Evolutionary conservation across 441 rosid genomes (phyloP).

Genomic region (Syzygium syzygioides): DNA sequence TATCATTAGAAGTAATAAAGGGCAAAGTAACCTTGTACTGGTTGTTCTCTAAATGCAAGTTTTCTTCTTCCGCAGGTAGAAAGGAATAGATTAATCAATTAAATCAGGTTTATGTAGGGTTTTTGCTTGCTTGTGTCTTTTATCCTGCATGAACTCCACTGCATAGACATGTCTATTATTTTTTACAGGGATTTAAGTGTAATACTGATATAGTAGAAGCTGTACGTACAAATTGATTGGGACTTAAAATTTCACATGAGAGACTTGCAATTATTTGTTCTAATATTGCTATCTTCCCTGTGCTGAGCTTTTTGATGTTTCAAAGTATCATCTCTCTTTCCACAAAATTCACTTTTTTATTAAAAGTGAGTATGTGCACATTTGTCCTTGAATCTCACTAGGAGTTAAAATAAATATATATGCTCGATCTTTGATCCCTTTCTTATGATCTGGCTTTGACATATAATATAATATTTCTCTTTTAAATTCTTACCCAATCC

Average conservation of each 20-base stretch:
- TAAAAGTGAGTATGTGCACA: background rate
- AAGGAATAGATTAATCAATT: background rate
- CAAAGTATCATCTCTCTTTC: background rate
- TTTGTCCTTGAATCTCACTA: background rate
- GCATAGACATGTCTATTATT: background rate
- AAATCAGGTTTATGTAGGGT: background rate
- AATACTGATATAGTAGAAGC: background rate
- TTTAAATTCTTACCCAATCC: slow-evolving; percentile 11
- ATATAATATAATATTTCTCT: background rate
- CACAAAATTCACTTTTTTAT: background rate
- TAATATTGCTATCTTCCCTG: background rate
- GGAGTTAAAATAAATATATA: background rate
- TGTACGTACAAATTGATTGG: background rate
- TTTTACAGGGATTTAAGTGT: background rate
- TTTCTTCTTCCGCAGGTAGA: background rate
- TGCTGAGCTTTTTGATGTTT: background rate
- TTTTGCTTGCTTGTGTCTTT: background rate
- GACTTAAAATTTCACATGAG: background rate
- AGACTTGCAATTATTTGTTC: background rate
- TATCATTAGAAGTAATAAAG: background rate
- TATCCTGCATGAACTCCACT: background rate
- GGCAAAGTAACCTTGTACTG: background rate
- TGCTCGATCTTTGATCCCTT: background rate
- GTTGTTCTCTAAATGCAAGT: background rate
- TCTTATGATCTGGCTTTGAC: background rate